phyloP scores from a whole-genome alignment of 129 eudicot genomes.

The Chrysanthemum makinoi region DNA sequence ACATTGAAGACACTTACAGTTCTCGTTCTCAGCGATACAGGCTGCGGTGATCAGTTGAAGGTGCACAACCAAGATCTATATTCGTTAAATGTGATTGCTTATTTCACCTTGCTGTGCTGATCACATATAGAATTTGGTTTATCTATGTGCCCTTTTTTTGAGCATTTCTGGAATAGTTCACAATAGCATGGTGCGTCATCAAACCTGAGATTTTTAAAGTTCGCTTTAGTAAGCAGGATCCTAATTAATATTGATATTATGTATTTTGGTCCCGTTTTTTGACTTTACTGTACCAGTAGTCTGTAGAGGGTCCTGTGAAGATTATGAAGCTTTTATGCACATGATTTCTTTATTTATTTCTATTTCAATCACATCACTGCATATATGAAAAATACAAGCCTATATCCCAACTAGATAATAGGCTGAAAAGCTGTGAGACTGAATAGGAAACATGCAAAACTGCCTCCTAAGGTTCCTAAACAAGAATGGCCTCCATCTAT shows the following conservation, averaged over 20 bases:
- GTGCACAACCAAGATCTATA: conserved; percentile 4
- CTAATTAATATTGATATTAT: not conserved
- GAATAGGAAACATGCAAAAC: not conserved
- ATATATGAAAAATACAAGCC: not conserved
- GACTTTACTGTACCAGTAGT: not conserved
- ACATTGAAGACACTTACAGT: conserved; percentile 61
- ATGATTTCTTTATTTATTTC: not conserved
- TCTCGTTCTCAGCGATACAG: conserved; percentile 44
- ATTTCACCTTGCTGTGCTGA: not conserved
- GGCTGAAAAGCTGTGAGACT: not conserved
- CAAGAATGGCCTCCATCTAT: not conserved
- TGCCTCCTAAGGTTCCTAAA: not conserved
- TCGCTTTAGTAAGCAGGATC: not conserved
- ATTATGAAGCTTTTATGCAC: not conserved
- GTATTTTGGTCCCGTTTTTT: not conserved
- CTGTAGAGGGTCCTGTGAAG: not conserved
- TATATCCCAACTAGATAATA: not conserved
- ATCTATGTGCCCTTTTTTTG: conserved; percentile 11
- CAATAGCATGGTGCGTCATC: not conserved
- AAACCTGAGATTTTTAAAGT: not conserved
- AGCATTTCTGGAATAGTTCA: conserved; percentile 3
- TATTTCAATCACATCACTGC: not conserved
- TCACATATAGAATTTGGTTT: conserved; percentile 14
- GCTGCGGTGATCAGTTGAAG: conserved; percentile 37
- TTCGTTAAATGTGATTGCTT: not conserved